Evolutionary conservation across 176 grass and related monocot species (phyloP), one percentile per base, ranked within the genome.

Genomic region (Eremochloa ophiuroides): DNA sequence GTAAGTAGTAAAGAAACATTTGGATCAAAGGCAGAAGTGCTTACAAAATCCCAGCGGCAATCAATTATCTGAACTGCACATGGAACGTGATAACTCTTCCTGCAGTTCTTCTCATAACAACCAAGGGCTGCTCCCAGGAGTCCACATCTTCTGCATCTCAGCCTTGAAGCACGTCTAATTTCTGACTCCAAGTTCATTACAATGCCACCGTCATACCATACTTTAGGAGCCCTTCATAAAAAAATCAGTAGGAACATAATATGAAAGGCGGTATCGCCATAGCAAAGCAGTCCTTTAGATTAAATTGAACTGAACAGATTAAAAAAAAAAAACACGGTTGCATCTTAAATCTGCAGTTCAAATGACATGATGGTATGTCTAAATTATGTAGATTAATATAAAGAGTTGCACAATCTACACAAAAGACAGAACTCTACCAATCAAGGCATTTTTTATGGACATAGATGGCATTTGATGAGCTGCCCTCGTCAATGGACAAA

Each of bases 11-110:
- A 40, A 48, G 48, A 72, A 38, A 40, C n/a, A 2, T 30, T 48
- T 69, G 30, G 39, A 84, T 62, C 33, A 63, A 40, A 6, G 4
- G 42, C 42, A 85, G 58, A 69, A 75, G 51, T 47, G 39, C 87
- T 91, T 81, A 97, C 93, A 28, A 25, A 30, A 85, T 97, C 94
- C 88, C 91, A 97, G 38, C 35, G 63, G 77, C 91, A 91, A 66
- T 73, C 84, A 29, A 13, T 23, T 33, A 71, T 87, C 87, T 85
- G 41, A 78, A 77, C 0, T 28, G 85, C 88, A 82, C 90, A 97
- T 25, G 88, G 83, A 61, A 84, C 72, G 56, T 93, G 93, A 71
- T 84, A 90, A 55, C 18, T 93, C 62, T 37, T 89, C 3, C 10
- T 28, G 31, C 88, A 89, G 5, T 1, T 2, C 0, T 43, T 0